These are phyloP conservation scores for Fusarium clavum DNA, from an alignment of 2,329 filamentous ascomycete genomes.

Conservation along the genomic window DNA sequence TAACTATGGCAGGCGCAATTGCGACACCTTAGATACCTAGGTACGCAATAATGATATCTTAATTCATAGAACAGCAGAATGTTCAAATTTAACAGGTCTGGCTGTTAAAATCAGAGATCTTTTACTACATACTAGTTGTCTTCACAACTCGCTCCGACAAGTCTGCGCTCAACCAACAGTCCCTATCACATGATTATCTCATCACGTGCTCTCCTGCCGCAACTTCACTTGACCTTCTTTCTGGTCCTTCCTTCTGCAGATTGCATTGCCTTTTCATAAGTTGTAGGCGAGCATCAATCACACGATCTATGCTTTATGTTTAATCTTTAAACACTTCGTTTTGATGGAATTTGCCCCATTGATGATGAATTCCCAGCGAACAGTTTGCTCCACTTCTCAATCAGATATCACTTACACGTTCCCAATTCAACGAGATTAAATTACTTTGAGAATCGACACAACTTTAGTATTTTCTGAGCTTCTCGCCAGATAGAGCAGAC, in stretches of 20 bases:
- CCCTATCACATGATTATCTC: neutral
- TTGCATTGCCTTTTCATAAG: neutral
- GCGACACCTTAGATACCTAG: neutral
- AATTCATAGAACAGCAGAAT: neutral
- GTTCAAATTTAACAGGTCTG: neutral
- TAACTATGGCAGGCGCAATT: neutral
- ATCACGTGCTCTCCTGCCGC: constrained; percentile 12
- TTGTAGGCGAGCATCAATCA: neutral
- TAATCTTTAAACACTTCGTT: no score
- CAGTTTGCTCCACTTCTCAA: neutral
- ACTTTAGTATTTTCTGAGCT: neutral
- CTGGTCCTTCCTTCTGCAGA: neutral
- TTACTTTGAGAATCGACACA: neutral
- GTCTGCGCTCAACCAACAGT: neutral
- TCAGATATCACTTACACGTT: constrained; percentile 3
- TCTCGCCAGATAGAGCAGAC: neutral
- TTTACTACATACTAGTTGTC: neutral
- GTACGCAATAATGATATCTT: neutral
- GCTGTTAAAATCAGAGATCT: neutral
- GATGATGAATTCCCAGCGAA: neutral
- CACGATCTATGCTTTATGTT: rapidly evolving
- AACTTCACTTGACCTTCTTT: constrained; percentile 14
- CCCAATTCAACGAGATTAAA: neutral
- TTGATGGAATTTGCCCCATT: neutral
- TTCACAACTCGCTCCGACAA: neutral